Percentiles rank a stretch among this genome's conserved stretches.
phyloP scores from a whole-genome alignment of 2,329 filamentous ascomycete genomes.

The Cladosporium colombiae region DNA sequence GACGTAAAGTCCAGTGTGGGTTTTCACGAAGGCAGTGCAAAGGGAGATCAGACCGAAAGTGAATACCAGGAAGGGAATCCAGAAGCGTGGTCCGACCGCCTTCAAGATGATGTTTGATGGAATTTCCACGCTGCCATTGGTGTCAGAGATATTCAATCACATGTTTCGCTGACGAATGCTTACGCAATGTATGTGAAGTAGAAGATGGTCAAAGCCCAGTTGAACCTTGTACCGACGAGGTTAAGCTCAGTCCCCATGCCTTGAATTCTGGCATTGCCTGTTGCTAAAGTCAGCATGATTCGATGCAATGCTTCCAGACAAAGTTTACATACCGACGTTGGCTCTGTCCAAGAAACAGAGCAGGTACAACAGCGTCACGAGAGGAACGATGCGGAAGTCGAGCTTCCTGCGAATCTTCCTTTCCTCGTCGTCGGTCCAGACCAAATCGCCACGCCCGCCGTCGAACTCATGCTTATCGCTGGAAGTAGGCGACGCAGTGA shows the following conservation, averaged over 20 bases:
- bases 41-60: constrained; percentile 59
- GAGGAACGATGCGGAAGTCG: constrained; percentile 59
- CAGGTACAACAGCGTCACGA: constrained; percentile 61
- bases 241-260: constrained; percentile 46
- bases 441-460: constrained; percentile 6
- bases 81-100: constrained; percentile 40
- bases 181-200: constrained; percentile 42
- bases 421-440: constrained; percentile 27
- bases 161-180: not conserved
- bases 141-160: not conserved
- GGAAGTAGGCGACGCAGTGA: constrained; percentile 16
- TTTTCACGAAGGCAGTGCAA: constrained; percentile 26
- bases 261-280: constrained; percentile 32
- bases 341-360: constrained; percentile 56
- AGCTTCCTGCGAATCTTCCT: constrained; percentile 56
- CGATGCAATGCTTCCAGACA: constrained; percentile 39
- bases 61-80: constrained; percentile 55
- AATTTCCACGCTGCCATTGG: constrained; percentile 34
- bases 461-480: constrained; percentile 11
- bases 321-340: constrained; percentile 36
- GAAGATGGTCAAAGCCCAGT: constrained; percentile 41
- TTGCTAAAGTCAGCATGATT: not conserved
- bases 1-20: constrained; percentile 23
- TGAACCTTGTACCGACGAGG: constrained; percentile 35
- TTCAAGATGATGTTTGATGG: constrained; percentile 44